Conservation (phyloP, 2,329 filamentous ascomycete species). For the Aspergillus tubingensis region DNA sequence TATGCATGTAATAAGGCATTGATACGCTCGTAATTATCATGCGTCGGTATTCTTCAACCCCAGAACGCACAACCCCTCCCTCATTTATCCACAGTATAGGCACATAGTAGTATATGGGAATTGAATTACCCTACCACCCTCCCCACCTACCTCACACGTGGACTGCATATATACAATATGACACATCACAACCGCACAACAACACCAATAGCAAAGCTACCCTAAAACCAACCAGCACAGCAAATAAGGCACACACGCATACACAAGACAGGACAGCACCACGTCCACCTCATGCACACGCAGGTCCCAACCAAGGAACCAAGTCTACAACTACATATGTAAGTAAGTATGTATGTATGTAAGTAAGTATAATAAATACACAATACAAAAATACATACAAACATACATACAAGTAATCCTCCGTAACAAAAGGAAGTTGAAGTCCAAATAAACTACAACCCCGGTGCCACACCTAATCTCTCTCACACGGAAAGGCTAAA, state of each 20-base stretch:
- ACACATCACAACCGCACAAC: too few species aligned
- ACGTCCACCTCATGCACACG: background rate
- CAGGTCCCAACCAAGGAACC: background rate
- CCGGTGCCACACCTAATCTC: slow-evolving; percentile 5
- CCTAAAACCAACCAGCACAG: background rate
- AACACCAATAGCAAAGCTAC: slow-evolving; percentile 2
- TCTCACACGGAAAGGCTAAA: background rate
- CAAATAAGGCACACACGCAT: background rate
- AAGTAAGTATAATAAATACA: background rate
- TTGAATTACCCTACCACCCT: too few species aligned
- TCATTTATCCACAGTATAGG: too few species aligned
- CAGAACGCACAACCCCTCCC: too few species aligned
- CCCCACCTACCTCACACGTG: too few species aligned
- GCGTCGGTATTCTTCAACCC: too few species aligned
- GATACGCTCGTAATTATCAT: too few species aligned
- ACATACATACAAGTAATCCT: slow-evolving; percentile 9
- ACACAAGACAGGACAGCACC: background rate
- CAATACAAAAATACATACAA: slow-evolving; percentile 2
- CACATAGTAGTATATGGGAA: too few species aligned
- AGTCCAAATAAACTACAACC: slow-evolving; percentile 23
- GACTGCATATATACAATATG: too few species aligned
- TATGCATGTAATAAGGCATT: background rate
- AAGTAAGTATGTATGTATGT: background rate
- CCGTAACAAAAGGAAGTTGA: slow-evolving; percentile 7
- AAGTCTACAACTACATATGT: too few species aligned